Percentiles rank a stretch among this genome's conserved stretches.
phyloP scores from a whole-genome alignment of 2,329 filamentous ascomycete genomes.

The Thelonectria discophora region DNA sequence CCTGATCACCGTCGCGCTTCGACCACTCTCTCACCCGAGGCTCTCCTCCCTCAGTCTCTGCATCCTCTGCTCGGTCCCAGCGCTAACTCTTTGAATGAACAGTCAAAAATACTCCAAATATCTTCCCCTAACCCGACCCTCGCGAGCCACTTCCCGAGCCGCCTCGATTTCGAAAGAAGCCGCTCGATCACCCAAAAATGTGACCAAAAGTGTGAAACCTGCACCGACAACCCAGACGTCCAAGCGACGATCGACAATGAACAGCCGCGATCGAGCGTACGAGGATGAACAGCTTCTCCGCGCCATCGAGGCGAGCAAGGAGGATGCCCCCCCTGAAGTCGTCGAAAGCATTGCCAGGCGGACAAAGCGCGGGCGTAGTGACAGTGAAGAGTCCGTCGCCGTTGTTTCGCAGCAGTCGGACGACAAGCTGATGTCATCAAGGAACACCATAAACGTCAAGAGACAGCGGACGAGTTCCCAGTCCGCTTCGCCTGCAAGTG shows the following conservation, averaged over 20 bases:
- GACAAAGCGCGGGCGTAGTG: constrained; percentile 85
- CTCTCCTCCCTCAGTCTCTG: neutral
- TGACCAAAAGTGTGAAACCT: constrained; percentile 65
- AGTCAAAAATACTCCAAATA: constrained; percentile 75
- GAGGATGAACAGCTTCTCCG: constrained; percentile 90
- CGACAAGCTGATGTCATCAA: constrained; percentile 50
- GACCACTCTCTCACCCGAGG: constrained; percentile 2
- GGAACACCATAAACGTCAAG: constrained; percentile 77
- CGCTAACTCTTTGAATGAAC: constrained; percentile 34
- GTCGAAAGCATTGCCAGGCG: constrained; percentile 67
- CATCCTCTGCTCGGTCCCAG: constrained; percentile 47
- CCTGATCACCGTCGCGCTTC: constrained; percentile 8
- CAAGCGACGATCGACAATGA: constrained; percentile 95
- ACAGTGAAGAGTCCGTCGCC: constrained; percentile 87
- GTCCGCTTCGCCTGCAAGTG: constrained; percentile 67
- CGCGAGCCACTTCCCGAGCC: constrained; percentile 68
- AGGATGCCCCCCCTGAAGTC: constrained; percentile 67
- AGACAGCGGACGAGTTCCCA: constrained; percentile 84
- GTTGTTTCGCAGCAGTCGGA: constrained; percentile 29
- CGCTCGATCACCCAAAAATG: constrained; percentile 70
- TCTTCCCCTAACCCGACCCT: constrained; percentile 65
- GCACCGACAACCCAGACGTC: constrained; percentile 60
- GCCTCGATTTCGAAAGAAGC: constrained; percentile 62
- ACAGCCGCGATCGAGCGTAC: constrained; percentile 93
- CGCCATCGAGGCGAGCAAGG: constrained; percentile 95